Conservation (phyloP, 768 basidiomycete species). For the Tricholoma sp. region DNA sequence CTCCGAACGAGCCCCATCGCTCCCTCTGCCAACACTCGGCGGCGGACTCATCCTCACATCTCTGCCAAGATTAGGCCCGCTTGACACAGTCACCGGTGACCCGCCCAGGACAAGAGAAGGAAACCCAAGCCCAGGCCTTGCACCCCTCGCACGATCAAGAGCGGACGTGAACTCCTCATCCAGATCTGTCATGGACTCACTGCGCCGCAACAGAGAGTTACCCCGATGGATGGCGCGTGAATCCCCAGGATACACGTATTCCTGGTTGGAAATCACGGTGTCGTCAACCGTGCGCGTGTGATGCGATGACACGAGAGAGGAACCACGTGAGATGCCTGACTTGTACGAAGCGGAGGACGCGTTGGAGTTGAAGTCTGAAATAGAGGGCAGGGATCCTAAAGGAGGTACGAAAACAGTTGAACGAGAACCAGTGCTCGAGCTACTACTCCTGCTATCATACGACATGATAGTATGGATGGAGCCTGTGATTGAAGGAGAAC, state of each 20-base stretch:
- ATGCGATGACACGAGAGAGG: slow-evolving; percentile 51
- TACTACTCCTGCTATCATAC: slow-evolving; percentile 39
- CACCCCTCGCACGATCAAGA: slow-evolving; percentile 40
- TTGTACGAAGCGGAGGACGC: slow-evolving; percentile 19
- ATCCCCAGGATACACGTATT: slow-evolving; percentile 69
- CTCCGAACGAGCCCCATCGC: slow-evolving; percentile 28
- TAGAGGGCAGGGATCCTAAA: slow-evolving; percentile 61
- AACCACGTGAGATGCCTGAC: slow-evolving; percentile 30
- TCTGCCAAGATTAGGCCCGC: slow-evolving; percentile 49
- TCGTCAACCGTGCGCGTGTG: slow-evolving; percentile 72
- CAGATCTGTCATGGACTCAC: slow-evolving; percentile 76
- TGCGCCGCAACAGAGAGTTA: slow-evolving; percentile 40
- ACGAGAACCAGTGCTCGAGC: slow-evolving; percentile 50
- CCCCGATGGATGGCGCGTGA: slow-evolving; percentile 60
- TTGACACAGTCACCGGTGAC: slow-evolving; percentile 69
- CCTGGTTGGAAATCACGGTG: slow-evolving; percentile 56
- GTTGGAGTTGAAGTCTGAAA: slow-evolving; percentile 52
- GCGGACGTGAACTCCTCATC: slow-evolving; percentile 50
- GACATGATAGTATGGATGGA: slow-evolving; percentile 70
- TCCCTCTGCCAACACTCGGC: slow-evolving; percentile 29
- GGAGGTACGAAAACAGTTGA: slow-evolving; percentile 79
- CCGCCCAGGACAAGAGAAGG: slow-evolving; percentile 38
- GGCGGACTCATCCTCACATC: slow-evolving; percentile 40
- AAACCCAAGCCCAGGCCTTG: slow-evolving; percentile 31
- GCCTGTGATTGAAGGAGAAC: slow-evolving; percentile 39